Conservation (phyloP, 257 asterid species). For the Gentiana macrophylla region DNA sequence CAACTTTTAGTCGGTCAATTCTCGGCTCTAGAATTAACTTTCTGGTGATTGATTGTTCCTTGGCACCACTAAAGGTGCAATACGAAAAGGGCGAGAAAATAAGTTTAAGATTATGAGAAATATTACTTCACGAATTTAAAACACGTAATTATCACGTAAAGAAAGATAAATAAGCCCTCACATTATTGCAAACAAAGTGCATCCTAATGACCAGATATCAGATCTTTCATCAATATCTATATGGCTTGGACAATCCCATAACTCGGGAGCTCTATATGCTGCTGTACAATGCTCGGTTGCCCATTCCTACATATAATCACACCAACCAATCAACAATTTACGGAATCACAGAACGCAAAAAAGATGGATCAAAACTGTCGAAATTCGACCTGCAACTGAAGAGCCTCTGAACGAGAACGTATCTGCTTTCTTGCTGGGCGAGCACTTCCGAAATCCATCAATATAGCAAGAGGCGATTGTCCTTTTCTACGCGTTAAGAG, state of each 20-base stretch:
- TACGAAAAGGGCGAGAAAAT: too few relatives aligned
- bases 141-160: background rate
- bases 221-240: conserved; percentile 86
- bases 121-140: background rate
- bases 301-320: conserved; percentile 66
- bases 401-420: too few relatives aligned
- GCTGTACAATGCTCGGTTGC: conserved; percentile 93
- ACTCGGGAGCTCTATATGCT: conserved; percentile 85
- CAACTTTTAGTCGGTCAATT: too few relatives aligned
- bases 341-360: conserved; percentile 9
- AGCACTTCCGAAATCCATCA: too few relatives aligned
- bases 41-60: too few relatives aligned
- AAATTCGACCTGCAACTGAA: conserved; percentile 3
- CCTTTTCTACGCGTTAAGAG: conserved; percentile 50
- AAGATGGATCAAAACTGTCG: conserved; percentile 1
- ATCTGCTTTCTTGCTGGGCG: too few relatives aligned
- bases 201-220: conserved; percentile 95
- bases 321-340: conserved; percentile 8
- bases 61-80: too few relatives aligned
- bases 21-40: too few relatives aligned
- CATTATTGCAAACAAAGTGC: conserved; percentile 92
- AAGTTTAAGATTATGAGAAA: too few relatives aligned
- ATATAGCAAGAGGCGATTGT: too few relatives aligned
- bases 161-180: conserved; percentile 25
- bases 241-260: conserved; percentile 94